phyloP scores from a whole-genome alignment of 148 eudicot genomes.

The Pharnaceum exiguum region DNA sequence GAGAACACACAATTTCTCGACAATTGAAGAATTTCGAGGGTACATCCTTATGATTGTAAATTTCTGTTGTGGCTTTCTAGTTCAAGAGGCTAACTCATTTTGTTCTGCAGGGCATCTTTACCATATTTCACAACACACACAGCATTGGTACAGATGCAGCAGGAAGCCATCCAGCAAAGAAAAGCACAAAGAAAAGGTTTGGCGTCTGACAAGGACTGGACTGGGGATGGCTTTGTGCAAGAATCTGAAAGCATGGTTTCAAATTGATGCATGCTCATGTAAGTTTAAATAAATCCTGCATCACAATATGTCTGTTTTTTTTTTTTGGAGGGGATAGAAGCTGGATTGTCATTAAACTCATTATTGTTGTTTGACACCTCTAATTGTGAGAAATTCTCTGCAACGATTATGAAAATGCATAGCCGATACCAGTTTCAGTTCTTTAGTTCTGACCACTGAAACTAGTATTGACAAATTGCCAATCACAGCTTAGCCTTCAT shows the following conservation, averaged over 20 bases:
- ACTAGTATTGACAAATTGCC: too few species aligned
- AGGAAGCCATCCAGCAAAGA: slow-evolving; percentile 75
- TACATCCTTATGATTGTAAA: slow-evolving; percentile 12
- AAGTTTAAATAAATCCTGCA: too few species aligned
- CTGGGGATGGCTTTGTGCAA: slow-evolving; percentile 95
- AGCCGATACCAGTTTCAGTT: too few species aligned
- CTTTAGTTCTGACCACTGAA: too few species aligned
- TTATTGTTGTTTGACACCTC: too few species aligned
- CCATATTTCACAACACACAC: slow-evolving; percentile 91
- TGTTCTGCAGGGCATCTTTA: slow-evolving; percentile 30
- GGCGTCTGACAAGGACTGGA: slow-evolving; percentile 96
- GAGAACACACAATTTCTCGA: slow-evolving; percentile 79
- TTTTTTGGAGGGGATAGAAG: neutral
- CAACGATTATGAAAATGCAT: too few species aligned
- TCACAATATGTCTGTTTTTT: slow-evolving; percentile 4
- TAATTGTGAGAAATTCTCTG: too few species aligned
- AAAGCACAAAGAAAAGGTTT: slow-evolving; percentile 79
- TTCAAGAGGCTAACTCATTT: slow-evolving; percentile 3
- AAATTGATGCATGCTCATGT: too few species aligned
- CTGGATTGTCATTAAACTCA: too few species aligned
- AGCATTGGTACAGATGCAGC: slow-evolving; percentile 76
- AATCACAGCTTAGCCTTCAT: too few species aligned
- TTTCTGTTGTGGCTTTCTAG: neutral
- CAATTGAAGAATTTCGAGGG: slow-evolving; percentile 98
- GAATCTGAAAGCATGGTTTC: slow-evolving; percentile 97